Percentiles rank a stretch among this genome's conserved stretches.
phyloP scores from a whole-genome alignment of 495 filamentous ascomycete species.

The Penicillium desertorum region DNA sequence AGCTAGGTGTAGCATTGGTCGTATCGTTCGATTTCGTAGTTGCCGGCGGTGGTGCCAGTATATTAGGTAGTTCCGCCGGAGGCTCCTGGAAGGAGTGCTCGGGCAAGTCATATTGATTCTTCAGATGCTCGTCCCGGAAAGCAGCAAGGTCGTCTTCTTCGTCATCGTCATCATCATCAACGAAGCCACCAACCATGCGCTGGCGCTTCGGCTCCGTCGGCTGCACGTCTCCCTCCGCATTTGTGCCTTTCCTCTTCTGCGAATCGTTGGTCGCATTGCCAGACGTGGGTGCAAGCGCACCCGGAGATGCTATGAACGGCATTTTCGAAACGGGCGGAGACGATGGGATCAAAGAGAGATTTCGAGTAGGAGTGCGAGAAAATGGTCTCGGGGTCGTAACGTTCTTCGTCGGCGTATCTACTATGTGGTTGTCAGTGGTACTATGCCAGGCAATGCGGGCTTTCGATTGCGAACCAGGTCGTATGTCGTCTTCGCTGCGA shows the following conservation, averaged over 20 bases:
- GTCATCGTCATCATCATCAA: constrained; percentile 46
- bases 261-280: constrained; percentile 23
- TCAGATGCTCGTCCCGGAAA: constrained; percentile 36
- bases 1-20: constrained; percentile 1
- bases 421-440: constrained; percentile 14
- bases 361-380: constrained; percentile 17
- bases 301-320: constrained; percentile 62
- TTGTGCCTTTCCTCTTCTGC: constrained; percentile 48
- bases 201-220: constrained; percentile 40
- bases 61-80: constrained; percentile 2
- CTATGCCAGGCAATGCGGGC: not conserved
- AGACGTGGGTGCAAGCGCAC: constrained; percentile 7
- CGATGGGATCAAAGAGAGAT: constrained; percentile 28
- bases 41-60: constrained; percentile 14
- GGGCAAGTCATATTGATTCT: constrained; percentile 39
- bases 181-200: constrained; percentile 49
- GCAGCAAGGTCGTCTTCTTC: constrained; percentile 38
- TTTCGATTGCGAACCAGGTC: constrained; percentile 39
- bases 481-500: constrained; percentile 60
- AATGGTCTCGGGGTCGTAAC: constrained; percentile 29
- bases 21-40: constrained; percentile 1
- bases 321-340: constrained; percentile 48
- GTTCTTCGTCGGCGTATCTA: constrained; percentile 46
- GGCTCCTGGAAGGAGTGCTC: constrained; percentile 29
- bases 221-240: constrained; percentile 37